phyloP scores from a whole-genome alignment of 2,329 filamentous ascomycete species.

The Hymenotorrendiella dingleyae region DNA sequence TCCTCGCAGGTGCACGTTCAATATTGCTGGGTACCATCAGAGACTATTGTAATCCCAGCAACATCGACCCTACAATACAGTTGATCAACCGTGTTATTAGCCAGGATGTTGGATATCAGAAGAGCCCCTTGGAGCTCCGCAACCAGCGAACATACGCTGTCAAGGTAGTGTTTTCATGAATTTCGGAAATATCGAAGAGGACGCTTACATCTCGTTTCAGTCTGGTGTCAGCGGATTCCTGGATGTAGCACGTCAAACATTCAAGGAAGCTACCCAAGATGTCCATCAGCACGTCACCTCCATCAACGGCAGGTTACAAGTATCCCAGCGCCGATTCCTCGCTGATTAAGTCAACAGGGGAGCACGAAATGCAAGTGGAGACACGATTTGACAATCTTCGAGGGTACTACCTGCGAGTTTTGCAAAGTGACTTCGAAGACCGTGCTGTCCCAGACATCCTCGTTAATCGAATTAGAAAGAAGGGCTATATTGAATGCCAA shows the following conservation, averaged over 20 bases:
- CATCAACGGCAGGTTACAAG: conserved; percentile 49
- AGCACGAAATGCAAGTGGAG: conserved; percentile 52
- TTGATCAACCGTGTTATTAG: conserved; percentile 70
- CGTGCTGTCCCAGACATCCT: conserved; percentile 59
- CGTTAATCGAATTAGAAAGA: conserved; percentile 70
- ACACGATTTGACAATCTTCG: conserved; percentile 72
- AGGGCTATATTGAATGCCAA: conserved; percentile 77
- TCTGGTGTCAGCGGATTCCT: conserved; percentile 78
- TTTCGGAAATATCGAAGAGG: too few relatives aligned
- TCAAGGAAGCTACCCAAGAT: conserved; percentile 81
- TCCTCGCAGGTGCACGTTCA: conserved; percentile 58
- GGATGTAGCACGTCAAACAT: conserved; percentile 82
- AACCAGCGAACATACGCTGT: conserved; percentile 91
- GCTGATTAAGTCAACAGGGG: conserved; percentile 18
- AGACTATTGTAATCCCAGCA: conserved; percentile 60
- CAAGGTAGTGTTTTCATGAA: conserved; percentile 47
- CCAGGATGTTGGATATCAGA: conserved; percentile 72
- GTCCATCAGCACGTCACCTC: conserved; percentile 64
- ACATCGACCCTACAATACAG: conserved; percentile 53
- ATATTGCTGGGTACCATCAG: conserved; percentile 62
- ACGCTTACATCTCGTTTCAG: conserved; percentile 32
- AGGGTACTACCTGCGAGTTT: conserved; percentile 72
- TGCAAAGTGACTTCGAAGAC: conserved; percentile 55
- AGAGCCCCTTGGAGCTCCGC: conserved; percentile 73
- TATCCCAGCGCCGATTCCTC: background rate